A percentile compares a stretch with the other conserved stretches of the same genome.
Evolutionary conservation across 495 filamentous ascomycete genomes (phyloP).

Genomic region (Aspergillus sclerotioniger): DNA sequence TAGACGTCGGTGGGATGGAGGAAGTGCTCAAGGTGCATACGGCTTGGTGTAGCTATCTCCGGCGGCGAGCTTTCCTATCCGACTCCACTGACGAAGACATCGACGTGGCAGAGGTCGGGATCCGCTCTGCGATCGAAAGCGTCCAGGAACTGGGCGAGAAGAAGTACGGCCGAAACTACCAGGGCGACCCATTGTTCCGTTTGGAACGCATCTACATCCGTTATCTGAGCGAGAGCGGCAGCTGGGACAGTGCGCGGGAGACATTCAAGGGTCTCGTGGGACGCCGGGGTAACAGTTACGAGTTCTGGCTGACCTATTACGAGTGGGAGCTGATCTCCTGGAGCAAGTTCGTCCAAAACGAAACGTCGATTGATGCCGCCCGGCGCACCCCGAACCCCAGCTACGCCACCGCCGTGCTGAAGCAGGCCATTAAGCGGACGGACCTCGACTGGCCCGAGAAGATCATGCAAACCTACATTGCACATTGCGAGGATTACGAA

Average conservation of each 20-base stretch:
- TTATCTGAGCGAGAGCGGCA: constrained; percentile 75
- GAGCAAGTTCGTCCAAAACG: constrained; percentile 54
- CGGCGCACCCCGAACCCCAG: constrained; percentile 53
- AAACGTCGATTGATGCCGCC: constrained; percentile 45
- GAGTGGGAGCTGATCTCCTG: constrained; percentile 81
- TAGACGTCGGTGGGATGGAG: constrained; percentile 73
- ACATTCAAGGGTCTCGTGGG: constrained; percentile 71
- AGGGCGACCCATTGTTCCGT: constrained; percentile 82
- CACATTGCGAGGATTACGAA: constrained; percentile 87
- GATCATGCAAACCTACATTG: constrained; percentile 74
- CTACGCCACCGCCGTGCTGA: constrained; percentile 69
- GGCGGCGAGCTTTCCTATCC: constrained; percentile 73
- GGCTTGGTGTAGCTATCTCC: constrained; percentile 90
- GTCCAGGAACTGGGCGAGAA: constrained; percentile 74
- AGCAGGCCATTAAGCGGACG: constrained; percentile 64
- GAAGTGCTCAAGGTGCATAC: constrained; percentile 85
- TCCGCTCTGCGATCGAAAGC: constrained; percentile 78
- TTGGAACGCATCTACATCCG: constrained; percentile 91
- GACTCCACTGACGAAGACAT: constrained; percentile 80
- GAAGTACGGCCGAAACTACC: constrained; percentile 70
- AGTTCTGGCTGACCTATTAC: constrained; percentile 92
- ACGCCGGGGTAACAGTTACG: constrained; percentile 70
- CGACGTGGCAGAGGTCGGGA: constrained; percentile 89
- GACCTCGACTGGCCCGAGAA: constrained; percentile 91
- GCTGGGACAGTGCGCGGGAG: constrained; percentile 62